These are phyloP conservation scores for Malus hybrid DNA, from an alignment of 331 rosid species.

Conservation along the genomic window DNA sequence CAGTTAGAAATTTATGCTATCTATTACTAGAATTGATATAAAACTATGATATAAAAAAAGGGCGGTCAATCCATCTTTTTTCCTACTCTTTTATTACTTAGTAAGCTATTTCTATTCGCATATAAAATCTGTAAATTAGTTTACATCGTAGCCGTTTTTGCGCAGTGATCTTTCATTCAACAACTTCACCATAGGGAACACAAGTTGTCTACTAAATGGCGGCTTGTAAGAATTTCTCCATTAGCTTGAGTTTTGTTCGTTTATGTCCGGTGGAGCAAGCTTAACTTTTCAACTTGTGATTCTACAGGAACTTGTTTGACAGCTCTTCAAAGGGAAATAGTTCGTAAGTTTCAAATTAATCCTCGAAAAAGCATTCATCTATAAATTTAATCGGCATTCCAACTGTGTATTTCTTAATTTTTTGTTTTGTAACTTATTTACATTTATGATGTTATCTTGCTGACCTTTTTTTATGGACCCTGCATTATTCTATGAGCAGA, in stretches of 20 bases:
- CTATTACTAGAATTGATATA: constrained; percentile 30
- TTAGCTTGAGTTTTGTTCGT: too few species aligned
- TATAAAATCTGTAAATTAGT: not conserved
- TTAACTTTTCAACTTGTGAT: not conserved
- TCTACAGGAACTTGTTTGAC: constrained; percentile 54
- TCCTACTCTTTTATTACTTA: too few species aligned
- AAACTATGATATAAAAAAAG: constrained; percentile 35
- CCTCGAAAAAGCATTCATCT: not conserved
- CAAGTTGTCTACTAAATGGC: not conserved
- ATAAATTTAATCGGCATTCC: not conserved
- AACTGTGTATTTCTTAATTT: not conserved
- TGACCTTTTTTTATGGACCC: constrained; percentile 13
- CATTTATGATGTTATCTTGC: not conserved
- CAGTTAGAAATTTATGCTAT: not conserved
- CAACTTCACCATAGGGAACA: constrained; percentile 19
- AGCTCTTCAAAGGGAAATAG: too few species aligned
- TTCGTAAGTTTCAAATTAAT: constrained; percentile 39
- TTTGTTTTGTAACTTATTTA: not conserved
- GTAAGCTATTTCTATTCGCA: not conserved
- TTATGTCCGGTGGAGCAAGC: not conserved
- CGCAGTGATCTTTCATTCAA: constrained; percentile 48
- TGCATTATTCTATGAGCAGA: not conserved
- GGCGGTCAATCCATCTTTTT: not conserved
- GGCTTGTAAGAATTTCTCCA: not conserved
- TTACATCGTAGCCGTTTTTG: not conserved